Evolutionary conservation across 192 early-diverging fungal species (phyloP).

Genomic region (Coemansia sp.): DNA sequence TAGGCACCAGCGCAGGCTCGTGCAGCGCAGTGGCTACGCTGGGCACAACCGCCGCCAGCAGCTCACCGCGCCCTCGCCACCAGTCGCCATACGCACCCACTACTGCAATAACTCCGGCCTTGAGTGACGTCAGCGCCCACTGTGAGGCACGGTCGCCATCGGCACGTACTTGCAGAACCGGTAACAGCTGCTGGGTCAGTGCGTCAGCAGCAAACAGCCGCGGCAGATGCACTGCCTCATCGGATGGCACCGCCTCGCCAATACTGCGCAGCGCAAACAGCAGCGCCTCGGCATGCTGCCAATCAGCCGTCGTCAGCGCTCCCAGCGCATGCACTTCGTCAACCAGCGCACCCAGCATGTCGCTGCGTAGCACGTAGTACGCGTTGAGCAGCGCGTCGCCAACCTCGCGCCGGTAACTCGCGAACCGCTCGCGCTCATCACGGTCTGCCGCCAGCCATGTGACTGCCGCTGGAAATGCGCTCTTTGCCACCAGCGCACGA

Average conservation of each 20-base stretch:
- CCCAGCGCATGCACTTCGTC: conserved; percentile 25
- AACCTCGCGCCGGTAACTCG: conserved; percentile 65
- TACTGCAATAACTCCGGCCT: conserved; percentile 26
- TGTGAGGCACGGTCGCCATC: conserved; percentile 23
- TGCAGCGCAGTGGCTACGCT: conserved; percentile 63
- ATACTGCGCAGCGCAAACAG: conserved; percentile 65
- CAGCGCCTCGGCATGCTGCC: conserved; percentile 57
- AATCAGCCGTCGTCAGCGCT: conserved; percentile 19
- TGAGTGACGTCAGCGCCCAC: conserved; percentile 27
- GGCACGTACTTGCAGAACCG: conserved; percentile 29
- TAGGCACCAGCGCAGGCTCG: conserved; percentile 54
- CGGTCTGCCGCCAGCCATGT: conserved; percentile 58
- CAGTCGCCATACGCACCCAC: conserved; percentile 67
- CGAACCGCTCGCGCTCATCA: conserved; percentile 60
- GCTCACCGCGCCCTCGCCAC: conserved; percentile 61
- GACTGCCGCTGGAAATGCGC: conserved; percentile 55
- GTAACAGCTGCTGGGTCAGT: conserved; percentile 34
- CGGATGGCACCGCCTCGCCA: conserved; percentile 60
- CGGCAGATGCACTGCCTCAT: conserved; percentile 55
- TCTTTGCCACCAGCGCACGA: conserved; percentile 56
- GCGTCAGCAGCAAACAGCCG: conserved; percentile 60
- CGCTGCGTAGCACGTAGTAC: conserved; percentile 62
- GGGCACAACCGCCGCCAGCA: conserved; percentile 57
- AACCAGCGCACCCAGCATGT: conserved; percentile 55
- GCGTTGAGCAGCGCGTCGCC: conserved; percentile 69